Conservation (phyloP, 75 land plant genomes). For the Ceratopteris richardii region DNA sequence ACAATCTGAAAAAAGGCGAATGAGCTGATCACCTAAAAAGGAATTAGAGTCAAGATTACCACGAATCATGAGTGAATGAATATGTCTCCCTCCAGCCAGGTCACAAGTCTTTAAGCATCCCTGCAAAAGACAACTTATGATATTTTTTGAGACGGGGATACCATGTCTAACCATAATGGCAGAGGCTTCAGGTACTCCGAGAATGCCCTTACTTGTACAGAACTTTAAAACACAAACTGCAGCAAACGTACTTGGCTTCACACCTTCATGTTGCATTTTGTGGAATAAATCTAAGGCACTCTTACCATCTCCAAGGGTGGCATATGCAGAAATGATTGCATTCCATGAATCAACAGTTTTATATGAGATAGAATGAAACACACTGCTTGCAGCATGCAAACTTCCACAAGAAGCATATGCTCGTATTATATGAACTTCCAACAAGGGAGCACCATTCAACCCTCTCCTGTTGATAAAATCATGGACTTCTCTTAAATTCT, state of each 20-base stretch:
- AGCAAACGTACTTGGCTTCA: too few species aligned
- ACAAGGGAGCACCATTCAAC: too few species aligned
- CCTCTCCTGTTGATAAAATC: too few species aligned
- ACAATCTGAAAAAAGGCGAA: slow-evolving; percentile 26
- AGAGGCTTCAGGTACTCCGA: too few species aligned
- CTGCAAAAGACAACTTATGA: not conserved
- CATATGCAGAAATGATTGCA: slow-evolving; percentile 27
- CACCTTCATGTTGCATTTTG: too few species aligned
- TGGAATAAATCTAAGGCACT: not conserved
- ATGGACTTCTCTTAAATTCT: too few species aligned
- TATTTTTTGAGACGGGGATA: not conserved
- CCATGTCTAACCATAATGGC: slow-evolving; percentile 13
- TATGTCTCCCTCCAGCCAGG: not conserved
- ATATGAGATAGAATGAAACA: slow-evolving; percentile 13
- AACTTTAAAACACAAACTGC: too few species aligned
- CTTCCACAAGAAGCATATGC: slow-evolving; percentile 30
- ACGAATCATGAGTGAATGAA: not conserved
- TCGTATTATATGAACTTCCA: slow-evolving; percentile 12
- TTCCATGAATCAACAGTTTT: slow-evolving; percentile 31
- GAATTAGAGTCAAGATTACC: not conserved
- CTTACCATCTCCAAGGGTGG: slow-evolving; percentile 19
- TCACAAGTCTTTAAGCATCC: not conserved
- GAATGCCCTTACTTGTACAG: too few species aligned
- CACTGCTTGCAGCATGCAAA: slow-evolving; percentile 8
- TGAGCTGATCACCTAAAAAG: slow-evolving; percentile 10